These are phyloP conservation scores for Melampsora americana DNA, from an alignment of 1,284 basidiomycete species.

Conservation along the genomic window DNA sequence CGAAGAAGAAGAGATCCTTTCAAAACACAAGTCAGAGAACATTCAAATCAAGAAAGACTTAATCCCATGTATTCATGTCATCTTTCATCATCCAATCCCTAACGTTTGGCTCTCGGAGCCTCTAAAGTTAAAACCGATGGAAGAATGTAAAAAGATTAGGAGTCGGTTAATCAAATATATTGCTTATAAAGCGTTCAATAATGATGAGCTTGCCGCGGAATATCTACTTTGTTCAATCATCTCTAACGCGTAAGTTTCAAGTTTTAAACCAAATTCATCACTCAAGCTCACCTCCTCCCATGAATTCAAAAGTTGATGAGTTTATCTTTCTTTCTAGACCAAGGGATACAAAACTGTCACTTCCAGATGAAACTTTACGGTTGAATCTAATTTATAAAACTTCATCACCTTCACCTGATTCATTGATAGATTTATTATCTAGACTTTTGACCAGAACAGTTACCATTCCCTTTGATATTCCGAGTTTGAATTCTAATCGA, in stretches of 20 bases:
- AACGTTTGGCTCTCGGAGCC: background rate
- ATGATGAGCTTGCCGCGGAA: slow-evolving; percentile 37
- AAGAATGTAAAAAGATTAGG: background rate
- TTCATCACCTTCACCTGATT: slow-evolving; percentile 8
- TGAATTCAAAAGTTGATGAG: background rate
- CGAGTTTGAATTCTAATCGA: slow-evolving; percentile 11
- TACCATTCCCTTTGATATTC: slow-evolving; percentile 21
- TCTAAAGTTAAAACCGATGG: background rate
- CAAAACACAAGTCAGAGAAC: no score
- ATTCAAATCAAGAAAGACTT: background rate
- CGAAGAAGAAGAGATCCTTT: no score
- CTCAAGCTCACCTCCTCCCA: no score
- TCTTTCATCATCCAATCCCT: slow-evolving; percentile 28
- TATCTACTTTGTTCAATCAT: slow-evolving; percentile 14
- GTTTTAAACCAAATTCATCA: no score
- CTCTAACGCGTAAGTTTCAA: slow-evolving; percentile 24
- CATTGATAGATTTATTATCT: slow-evolving; percentile 9
- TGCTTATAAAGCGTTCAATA: slow-evolving; percentile 13
- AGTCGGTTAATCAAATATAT: slow-evolving; percentile 26
- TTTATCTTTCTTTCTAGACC: background rate
- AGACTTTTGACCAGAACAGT: slow-evolving; percentile 8
- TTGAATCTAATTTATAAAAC: slow-evolving; percentile 32
- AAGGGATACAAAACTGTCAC: background rate
- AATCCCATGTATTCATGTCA: slow-evolving; percentile 35
- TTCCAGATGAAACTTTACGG: slow-evolving; percentile 22